A percentile compares a stretch with the other conserved stretches of the same genome.
Evolutionary conservation across 352 stramenopile genomes (phyloP).

Genomic region (Globisporangium polare): DNA sequence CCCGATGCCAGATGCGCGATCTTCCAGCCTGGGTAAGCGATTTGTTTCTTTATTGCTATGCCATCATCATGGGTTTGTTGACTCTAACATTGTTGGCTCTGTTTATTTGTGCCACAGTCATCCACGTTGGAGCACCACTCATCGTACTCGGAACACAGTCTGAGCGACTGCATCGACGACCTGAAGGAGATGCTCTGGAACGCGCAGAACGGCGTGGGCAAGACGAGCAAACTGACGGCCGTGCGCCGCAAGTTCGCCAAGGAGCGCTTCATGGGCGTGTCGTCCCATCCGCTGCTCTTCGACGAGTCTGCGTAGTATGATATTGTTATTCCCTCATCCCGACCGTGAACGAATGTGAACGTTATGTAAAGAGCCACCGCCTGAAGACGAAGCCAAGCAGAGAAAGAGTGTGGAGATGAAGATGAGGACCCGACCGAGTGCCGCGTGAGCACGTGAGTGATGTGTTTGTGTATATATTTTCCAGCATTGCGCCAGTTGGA

Average conservation of each 20-base stretch:
- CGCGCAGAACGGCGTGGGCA: constrained; percentile 56
- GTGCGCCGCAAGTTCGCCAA: constrained; percentile 86
- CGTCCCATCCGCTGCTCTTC: constrained; percentile 54
- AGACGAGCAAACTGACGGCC: constrained; percentile 75
- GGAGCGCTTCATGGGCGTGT: constrained; percentile 72
- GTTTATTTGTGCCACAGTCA: constrained; percentile 29
- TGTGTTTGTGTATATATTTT: constrained; percentile 13
- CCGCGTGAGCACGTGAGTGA: constrained; percentile 8
- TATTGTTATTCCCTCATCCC: constrained; percentile 17
- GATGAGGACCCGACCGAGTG: constrained; percentile 8
- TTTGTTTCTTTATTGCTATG: not conserved
- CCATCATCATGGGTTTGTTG: not conserved
- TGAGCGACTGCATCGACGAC: constrained; percentile 64
- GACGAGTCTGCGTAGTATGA: constrained; percentile 37
- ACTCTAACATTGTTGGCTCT: constrained; percentile 15
- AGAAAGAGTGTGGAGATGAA: constrained; percentile 1
- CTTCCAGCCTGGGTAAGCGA: constrained; percentile 68
- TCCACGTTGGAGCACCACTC: constrained; percentile 71
- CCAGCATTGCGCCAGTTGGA: constrained; percentile 4
- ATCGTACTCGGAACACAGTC: constrained; percentile 58
- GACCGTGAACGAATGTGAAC: constrained; percentile 14
- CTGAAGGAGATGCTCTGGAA: constrained; percentile 84
- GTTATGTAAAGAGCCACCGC: constrained; percentile 16
- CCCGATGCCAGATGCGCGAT: constrained; percentile 78
- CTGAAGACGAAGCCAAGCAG: constrained; percentile 1